These are phyloP conservation scores for Phytophthora foliorum DNA, from an alignment of 352 stramenopile genomes.

Conservation along the genomic window DNA sequence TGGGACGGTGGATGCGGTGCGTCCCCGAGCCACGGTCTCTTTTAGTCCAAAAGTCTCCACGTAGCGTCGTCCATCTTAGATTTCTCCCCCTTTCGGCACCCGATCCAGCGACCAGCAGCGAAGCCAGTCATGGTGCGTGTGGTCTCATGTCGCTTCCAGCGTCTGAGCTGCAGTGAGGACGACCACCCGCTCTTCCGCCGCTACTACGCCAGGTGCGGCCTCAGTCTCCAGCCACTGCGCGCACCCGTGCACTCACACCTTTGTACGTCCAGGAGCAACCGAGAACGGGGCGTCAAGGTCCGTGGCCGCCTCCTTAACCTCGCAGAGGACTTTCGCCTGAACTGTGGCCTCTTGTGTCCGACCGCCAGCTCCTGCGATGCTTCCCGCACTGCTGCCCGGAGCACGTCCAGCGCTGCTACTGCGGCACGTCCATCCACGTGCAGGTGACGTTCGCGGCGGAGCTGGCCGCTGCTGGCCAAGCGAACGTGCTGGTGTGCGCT, in stretches of 20 bases:
- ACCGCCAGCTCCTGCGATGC: slow-evolving; percentile 35
- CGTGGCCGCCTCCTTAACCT: no score
- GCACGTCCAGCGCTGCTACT: slow-evolving; percentile 46
- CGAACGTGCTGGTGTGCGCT: slow-evolving; percentile 43
- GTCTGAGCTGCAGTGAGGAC: slow-evolving; percentile 36
- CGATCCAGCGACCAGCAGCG: not conserved
- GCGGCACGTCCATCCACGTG: slow-evolving; percentile 44
- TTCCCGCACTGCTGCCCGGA: slow-evolving; percentile 54
- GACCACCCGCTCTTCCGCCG: slow-evolving; percentile 44
- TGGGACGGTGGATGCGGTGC: no score
- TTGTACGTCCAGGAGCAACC: slow-evolving; percentile 21
- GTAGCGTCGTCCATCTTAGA: no score
- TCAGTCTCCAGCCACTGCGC: not conserved
- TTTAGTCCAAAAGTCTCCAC: no score
- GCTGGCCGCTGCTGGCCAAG: not conserved
- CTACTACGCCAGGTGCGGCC: slow-evolving; percentile 40
- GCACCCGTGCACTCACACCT: not conserved
- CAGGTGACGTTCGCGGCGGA: slow-evolving; percentile 29
- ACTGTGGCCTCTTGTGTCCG: no score
- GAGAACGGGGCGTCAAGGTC: slow-evolving; percentile 26
- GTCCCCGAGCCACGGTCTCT: not conserved
- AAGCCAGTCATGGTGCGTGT: slow-evolving; percentile 21
- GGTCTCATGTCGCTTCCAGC: slow-evolving; percentile 28
- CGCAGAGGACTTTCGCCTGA: not conserved
- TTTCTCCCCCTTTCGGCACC: not conserved